phyloP scores from a whole-genome alignment of 2,329 filamentous ascomycete genomes.

The Ascochyta koolunga region DNA sequence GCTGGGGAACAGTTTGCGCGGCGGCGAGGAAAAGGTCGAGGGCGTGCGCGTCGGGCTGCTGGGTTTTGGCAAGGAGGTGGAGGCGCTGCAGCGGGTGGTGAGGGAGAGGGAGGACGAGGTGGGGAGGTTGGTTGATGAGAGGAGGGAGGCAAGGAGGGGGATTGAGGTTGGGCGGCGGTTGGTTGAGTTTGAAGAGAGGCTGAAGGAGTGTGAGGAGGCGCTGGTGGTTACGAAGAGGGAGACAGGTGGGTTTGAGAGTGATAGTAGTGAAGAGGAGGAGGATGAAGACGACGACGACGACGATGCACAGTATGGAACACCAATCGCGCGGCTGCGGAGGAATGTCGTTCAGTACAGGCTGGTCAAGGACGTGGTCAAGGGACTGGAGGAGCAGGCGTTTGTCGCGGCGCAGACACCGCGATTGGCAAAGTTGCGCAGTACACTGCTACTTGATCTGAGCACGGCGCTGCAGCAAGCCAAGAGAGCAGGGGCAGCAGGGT shows the following conservation, averaged over 20 bases:
- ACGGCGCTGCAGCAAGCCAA: slow-evolving; percentile 66
- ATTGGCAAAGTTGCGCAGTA: slow-evolving; percentile 64
- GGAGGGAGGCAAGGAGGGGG: slow-evolving; percentile 69
- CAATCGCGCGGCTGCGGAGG: slow-evolving; percentile 56
- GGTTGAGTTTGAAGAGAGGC: slow-evolving; percentile 69
- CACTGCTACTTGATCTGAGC: slow-evolving; percentile 68
- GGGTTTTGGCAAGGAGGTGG: slow-evolving; percentile 82
- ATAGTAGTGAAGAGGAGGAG: slow-evolving; percentile 41
- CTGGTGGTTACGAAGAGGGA: slow-evolving; percentile 25
- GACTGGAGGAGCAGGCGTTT: slow-evolving; percentile 68
- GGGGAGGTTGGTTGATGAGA: slow-evolving; percentile 66
- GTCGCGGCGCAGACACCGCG: slow-evolving; percentile 62
- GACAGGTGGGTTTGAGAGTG: slow-evolving; percentile 26
- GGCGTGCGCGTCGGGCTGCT: slow-evolving; percentile 86
- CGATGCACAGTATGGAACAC: slow-evolving; percentile 35
- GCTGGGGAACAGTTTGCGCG: slow-evolving; percentile 78
- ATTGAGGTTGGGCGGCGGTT: slow-evolving; percentile 68
- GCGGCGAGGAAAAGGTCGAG: slow-evolving; percentile 90
- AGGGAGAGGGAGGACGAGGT: slow-evolving; percentile 68
- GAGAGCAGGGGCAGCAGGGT: slow-evolving; percentile 45
- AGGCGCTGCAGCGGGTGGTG: slow-evolving; percentile 72
- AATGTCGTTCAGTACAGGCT: slow-evolving; percentile 65
- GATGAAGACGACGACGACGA: slow-evolving; percentile 45
- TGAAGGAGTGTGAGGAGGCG: slow-evolving; percentile 56
- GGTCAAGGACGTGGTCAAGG: slow-evolving; percentile 58